Percentiles rank a stretch among this genome's conserved stretches.
Conservation (phyloP, 495 filamentous ascomycete genomes). For the Neurospora discreta region DNA sequence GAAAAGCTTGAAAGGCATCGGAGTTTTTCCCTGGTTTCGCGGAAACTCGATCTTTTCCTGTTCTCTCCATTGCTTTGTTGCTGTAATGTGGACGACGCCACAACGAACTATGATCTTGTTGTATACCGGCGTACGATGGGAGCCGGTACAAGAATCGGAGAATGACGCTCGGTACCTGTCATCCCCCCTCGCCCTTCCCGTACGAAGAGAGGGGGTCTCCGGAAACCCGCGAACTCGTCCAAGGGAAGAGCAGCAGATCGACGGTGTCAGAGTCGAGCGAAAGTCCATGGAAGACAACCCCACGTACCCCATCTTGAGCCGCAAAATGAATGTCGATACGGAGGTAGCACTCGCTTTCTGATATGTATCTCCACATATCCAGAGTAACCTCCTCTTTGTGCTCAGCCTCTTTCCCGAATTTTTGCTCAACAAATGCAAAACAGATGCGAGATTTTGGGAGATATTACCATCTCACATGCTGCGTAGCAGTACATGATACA, state of each 20-base stretch:
- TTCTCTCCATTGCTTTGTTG: not conserved
- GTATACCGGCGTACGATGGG: not conserved
- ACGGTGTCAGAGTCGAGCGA: not conserved
- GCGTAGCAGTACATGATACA: not conserved
- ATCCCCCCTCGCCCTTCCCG: not conserved
- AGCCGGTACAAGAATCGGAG: not conserved
- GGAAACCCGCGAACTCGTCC: not conserved
- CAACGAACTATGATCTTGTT: not conserved
- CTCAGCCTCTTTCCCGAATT: not conserved
- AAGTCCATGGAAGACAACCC: not conserved
- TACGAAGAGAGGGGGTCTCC: not conserved
- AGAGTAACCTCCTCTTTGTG: not conserved
- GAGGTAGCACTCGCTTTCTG: not conserved
- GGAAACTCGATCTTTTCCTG: not conserved
- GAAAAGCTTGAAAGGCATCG: not conserved
- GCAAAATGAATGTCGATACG: not conserved
- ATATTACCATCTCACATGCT: not conserved
- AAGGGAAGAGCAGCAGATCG: not conserved
- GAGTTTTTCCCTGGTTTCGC: not conserved
- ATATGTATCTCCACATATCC: not conserved
- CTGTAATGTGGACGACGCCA: not conserved
- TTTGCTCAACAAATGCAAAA: not conserved
- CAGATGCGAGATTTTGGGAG: not conserved
- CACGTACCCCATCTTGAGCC: not conserved
- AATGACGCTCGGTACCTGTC: not conserved